These are phyloP conservation scores for Bimuria novae-zelandiae DNA, from an alignment of 2,329 filamentous ascomycete species.

Conservation along the genomic window DNA sequence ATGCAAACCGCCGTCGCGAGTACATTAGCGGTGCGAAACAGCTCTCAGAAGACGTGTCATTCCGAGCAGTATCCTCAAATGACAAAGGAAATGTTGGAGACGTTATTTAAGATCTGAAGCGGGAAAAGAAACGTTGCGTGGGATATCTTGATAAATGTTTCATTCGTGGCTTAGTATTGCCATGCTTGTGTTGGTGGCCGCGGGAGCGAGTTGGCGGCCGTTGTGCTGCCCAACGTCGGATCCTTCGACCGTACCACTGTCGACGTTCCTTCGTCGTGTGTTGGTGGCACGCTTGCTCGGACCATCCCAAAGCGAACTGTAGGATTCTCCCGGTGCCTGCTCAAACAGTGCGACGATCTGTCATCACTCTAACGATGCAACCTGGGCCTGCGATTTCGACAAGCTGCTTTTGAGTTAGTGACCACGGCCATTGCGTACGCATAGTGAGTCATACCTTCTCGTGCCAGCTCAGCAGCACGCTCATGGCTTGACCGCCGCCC, in stretches of 20 bases:
- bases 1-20: background rate
- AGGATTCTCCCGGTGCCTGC: slow-evolving; percentile 10
- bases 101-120: background rate
- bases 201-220: slow-evolving; percentile 6
- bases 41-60: background rate
- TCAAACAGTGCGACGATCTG: slow-evolving; percentile 88
- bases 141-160: slow-evolving; percentile 10
- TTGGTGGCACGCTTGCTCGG: slow-evolving; percentile 13
- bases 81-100: background rate
- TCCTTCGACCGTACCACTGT: slow-evolving; percentile 7
- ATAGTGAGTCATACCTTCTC: slow-evolving; percentile 67
- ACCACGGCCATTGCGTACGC: background rate
- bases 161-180: slow-evolving; percentile 18
- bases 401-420: slow-evolving; percentile 54
- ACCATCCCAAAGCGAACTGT: background rate
- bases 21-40: background rate
- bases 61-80: background rate
- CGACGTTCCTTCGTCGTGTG: slow-evolving; percentile 7
- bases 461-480: slow-evolving; percentile 96
- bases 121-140: slow-evolving; percentile 4
- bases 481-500: slow-evolving; percentile 87
- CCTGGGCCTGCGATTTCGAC: slow-evolving; percentile 91
- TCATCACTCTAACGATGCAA: slow-evolving; percentile 90
- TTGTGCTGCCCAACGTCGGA: background rate
- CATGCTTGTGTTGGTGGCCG: slow-evolving; percentile 7